A percentile compares a stretch with the other conserved stretches of the same genome.
Evolutionary conservation across 768 basidiomycete species (phyloP).

Genomic region (Termitomyces sp.): DNA sequence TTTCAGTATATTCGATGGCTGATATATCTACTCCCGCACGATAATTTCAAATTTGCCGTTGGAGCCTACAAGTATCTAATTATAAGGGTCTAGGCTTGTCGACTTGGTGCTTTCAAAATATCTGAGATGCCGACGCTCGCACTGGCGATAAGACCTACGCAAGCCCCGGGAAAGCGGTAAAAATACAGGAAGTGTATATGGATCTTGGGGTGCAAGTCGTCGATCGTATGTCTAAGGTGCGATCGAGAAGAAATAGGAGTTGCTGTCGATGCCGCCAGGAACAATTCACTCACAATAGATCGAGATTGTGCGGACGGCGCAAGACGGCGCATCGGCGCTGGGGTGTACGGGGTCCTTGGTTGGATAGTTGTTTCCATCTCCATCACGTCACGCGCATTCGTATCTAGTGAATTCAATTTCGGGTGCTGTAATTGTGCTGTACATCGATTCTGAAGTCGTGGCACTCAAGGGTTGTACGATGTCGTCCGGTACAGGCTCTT

Average conservation of each 20-base stretch:
- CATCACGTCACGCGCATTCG: too few relatives aligned
- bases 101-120: background rate
- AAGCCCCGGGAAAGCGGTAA: background rate
- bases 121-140: background rate
- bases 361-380: too few relatives aligned
- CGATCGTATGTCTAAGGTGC: slow-evolving; percentile 4
- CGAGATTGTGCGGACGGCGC: slow-evolving; percentile 5
- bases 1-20: too few relatives aligned
- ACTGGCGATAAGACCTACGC: background rate
- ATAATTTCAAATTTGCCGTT: background rate
- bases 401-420: slow-evolving; percentile 3
- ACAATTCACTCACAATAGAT: background rate
- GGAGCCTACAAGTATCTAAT: background rate
- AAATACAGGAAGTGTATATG: background rate
- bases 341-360: slow-evolving; percentile 8
- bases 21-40: background rate
- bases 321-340: slow-evolving; percentile 1
- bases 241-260: background rate
- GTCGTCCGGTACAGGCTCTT: background rate
- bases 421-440: slow-evolving; percentile 5
- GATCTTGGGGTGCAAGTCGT: background rate
- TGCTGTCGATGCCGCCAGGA: slow-evolving; percentile 1
- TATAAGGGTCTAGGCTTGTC: too few relatives aligned
- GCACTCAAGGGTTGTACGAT: background rate
- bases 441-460: slow-evolving; percentile 8